Percentiles rank a stretch among this genome's conserved stretches.
These are phyloP conservation scores for Ophiostoma sp. DNA, from an alignment of 2,329 filamentous ascomycete species.

Conservation along the genomic window DNA sequence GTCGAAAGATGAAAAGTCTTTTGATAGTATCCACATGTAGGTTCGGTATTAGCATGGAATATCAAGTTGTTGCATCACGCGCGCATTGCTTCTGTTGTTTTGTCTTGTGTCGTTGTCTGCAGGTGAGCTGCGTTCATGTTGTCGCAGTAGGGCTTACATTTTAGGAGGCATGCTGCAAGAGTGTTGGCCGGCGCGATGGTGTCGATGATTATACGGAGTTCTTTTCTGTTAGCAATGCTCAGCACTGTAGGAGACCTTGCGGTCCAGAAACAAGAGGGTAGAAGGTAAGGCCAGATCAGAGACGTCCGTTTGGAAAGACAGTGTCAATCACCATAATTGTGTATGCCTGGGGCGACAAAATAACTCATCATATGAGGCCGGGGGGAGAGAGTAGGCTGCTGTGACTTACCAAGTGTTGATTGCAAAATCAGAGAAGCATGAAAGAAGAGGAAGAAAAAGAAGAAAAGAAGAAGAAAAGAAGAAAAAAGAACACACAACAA, in stretches of 20 bases:
- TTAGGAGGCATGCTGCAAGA: background rate
- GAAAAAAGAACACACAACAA: background rate
- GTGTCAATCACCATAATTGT: constrained; percentile 51
- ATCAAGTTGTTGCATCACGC: constrained; percentile 60
- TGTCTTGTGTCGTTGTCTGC: background rate
- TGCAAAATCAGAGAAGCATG: background rate
- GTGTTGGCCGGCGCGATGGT: background rate
- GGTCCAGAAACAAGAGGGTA: background rate
- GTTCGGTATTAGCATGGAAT: constrained; percentile 78
- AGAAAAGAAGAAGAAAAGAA: background rate
- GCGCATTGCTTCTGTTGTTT: constrained; percentile 31
- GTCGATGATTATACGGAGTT: background rate
- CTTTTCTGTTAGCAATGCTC: constrained; percentile 16
- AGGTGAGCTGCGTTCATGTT: background rate
- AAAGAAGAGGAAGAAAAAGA: background rate
- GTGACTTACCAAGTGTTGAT: background rate
- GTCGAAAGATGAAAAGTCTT: constrained; percentile 81
- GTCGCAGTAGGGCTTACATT: constrained; percentile 21
- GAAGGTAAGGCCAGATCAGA: constrained; percentile 33
- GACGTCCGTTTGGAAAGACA: constrained; percentile 47
- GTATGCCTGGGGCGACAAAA: constrained; percentile 56
- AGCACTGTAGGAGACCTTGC: background rate
- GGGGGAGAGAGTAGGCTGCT: background rate
- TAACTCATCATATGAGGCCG: constrained; percentile 45
- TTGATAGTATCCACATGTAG: constrained; percentile 58